These are phyloP conservation scores for Eucommia ulmoides DNA, from an alignment of 257 asterid genomes.

Conservation along the genomic window DNA sequence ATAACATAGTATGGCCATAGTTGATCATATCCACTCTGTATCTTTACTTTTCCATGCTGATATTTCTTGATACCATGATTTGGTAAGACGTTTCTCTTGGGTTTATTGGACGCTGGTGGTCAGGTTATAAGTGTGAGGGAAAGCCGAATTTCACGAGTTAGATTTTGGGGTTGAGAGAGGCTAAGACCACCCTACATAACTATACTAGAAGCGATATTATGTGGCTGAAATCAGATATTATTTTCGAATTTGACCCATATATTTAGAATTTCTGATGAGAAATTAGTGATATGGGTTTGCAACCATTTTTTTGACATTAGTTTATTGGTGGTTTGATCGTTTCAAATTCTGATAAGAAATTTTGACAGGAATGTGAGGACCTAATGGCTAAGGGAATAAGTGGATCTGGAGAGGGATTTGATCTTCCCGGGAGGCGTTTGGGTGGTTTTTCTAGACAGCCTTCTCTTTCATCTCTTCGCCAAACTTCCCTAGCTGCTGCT, in stretches of 20 bases:
- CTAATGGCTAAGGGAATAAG: constrained; percentile 59
- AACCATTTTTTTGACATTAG: not conserved
- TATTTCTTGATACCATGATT: too few species aligned
- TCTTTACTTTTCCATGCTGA: too few species aligned
- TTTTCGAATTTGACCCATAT: not conserved
- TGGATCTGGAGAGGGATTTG: constrained; percentile 81
- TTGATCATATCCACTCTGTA: too few species aligned
- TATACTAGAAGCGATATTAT: not conserved
- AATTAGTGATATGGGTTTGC: too few species aligned
- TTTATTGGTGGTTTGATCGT: not conserved
- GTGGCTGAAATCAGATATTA: not conserved
- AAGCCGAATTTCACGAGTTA: too few species aligned
- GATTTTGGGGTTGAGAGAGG: not conserved
- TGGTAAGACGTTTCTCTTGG: too few species aligned
- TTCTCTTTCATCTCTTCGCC: constrained; percentile 48
- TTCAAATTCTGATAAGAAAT: not conserved
- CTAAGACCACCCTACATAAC: not conserved
- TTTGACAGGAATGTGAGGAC: constrained; percentile 72
- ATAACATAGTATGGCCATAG: too few species aligned
- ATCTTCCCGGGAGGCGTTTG: constrained; percentile 78
- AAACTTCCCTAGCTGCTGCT: constrained; percentile 65
- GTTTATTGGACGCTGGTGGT: too few species aligned
- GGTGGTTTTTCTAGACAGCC: constrained; percentile 55
- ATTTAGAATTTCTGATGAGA: too few species aligned
- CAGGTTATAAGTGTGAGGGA: too few species aligned